Base-by-base conservation (phyloP, 345 rosid species). In the Noccaea bulbosa region DNA sequence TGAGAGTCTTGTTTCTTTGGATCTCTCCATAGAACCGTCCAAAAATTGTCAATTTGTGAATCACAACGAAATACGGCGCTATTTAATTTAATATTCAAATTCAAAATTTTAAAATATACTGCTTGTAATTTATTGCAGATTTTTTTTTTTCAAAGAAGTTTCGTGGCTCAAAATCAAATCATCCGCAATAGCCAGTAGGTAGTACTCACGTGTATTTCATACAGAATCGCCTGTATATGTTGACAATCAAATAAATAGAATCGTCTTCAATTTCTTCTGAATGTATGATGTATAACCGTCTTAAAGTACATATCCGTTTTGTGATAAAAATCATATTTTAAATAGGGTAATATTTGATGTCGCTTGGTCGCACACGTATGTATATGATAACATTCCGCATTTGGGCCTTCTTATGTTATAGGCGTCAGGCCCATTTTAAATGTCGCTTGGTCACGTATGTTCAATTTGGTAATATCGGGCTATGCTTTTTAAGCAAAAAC, bases 41-140 rank as follows among this genome's bases (percentile, higher is more conserved):
- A 73, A 58, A 66, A 33, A 34, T 34, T 2, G 61, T 74, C 67
- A 50, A 65, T 73, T 57, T 49, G 71, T 73, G 71, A 60, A 54
- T 71, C 35, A 50, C 60, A 40, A 11, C 22, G 3, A 22, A 8
- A 54, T 72, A 72, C 69, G 69, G 51, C 63, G 62, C 48, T 32
- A 0, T 49, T 14, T 9, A 1, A n/a, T 56, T 24, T 10, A 57
- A 8, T 15, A 10, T 57, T 16, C 12, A 20, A 33, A 16, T 55
- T 48, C 1, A 6, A 20, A 20, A 20, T 20, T 20, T 20, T 47
- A 10, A 8, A 47, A 16, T 17, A 5, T 35, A 5, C 22, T 20
- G 2, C 10, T 49, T 22, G 4, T 9, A 20, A 64, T n/a, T 37
- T 61, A 41, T 43, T 3, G n/a, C 24, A 30, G 8, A 27, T 27